Percentiles rank a stretch among this genome's conserved stretches.
These are phyloP conservation scores for Pleurotus sapidus DNA, from an alignment of 768 basidiomycete genomes.

Conservation along the genomic window DNA sequence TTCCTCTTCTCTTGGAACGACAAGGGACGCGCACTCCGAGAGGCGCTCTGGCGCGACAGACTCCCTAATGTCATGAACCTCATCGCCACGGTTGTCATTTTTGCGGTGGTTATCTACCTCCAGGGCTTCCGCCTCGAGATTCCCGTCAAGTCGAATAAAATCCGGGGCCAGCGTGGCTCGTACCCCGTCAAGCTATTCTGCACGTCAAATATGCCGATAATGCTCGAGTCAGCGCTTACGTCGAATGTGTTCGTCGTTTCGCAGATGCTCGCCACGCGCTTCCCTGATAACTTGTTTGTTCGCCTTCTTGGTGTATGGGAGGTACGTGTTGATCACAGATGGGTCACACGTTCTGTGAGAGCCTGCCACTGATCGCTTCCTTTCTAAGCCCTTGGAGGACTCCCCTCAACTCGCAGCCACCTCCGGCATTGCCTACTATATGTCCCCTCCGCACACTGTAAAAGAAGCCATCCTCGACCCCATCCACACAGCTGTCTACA, in stretches of 20 bases:
- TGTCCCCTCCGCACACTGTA: conserved; percentile 95
- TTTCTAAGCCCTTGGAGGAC: conserved; percentile 81
- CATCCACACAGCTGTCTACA: conserved; percentile 88
- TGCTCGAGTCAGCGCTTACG: conserved; percentile 92
- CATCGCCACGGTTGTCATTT: conserved; percentile 87
- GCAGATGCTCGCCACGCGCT: conserved; percentile 91
- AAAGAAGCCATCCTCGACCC: conserved; percentile 88
- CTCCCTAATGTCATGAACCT: conserved; percentile 98
- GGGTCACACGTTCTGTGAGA: too few relatives aligned
- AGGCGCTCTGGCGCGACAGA: conserved; percentile 97
- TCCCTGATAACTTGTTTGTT: conserved; percentile 90
- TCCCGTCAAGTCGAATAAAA: conserved; percentile 94
- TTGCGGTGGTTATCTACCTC: conserved; percentile 94
- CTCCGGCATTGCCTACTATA: conserved; percentile 95
- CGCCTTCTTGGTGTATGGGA: conserved; percentile 96
- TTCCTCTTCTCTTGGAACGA: conserved; percentile 98
- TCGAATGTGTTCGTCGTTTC: conserved; percentile 94
- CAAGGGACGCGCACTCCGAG: conserved; percentile 93
- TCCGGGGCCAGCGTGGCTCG: conserved; percentile 92
- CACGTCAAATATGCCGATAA: conserved; percentile 99
- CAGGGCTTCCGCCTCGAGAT: conserved; percentile 99
- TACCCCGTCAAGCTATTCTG: conserved; percentile 99
- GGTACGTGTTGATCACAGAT: conserved; percentile 38
- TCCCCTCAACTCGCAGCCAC: conserved; percentile 88
- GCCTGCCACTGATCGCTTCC: too few relatives aligned